These are phyloP conservation scores for Coelastrella sp. DNA, from an alignment of 139 green algal species.

Conservation along the genomic window DNA sequence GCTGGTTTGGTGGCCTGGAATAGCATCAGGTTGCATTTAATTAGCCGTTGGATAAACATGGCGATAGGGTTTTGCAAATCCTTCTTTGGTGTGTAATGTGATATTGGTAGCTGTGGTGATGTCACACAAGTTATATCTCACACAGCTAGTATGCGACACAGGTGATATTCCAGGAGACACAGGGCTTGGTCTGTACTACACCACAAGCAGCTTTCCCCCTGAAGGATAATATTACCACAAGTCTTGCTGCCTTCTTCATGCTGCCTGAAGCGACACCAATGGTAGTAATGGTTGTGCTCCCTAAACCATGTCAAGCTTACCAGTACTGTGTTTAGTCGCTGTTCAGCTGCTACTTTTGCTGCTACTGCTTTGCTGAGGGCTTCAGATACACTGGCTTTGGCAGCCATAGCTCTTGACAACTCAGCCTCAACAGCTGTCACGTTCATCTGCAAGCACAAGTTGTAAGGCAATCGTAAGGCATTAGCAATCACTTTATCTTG, in stretches of 20 bases:
- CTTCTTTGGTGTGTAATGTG: too few species aligned
- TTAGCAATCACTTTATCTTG: too few species aligned
- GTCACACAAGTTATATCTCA: too few species aligned
- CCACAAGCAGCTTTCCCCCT: too few species aligned
- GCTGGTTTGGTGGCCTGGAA: slow-evolving; percentile 32
- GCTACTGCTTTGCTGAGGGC: slow-evolving; percentile 9
- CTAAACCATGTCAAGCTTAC: background rate
- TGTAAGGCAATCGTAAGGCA: too few species aligned
- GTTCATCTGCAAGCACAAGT: slow-evolving; percentile 4
- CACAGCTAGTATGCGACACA: too few species aligned
- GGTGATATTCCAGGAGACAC: too few species aligned
- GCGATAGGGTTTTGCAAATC: too few species aligned
- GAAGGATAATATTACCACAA: too few species aligned
- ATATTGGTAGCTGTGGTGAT: too few species aligned
- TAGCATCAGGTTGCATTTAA: background rate
- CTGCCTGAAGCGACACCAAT: background rate
- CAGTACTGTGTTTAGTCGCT: slow-evolving; percentile 19
- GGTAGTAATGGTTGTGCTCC: background rate
- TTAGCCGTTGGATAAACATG: too few species aligned
- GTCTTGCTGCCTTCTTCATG: background rate
- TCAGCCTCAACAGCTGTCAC: slow-evolving; percentile 14
- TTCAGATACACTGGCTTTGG: background rate
- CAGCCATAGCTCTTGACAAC: background rate
- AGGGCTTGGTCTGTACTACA: too few species aligned
- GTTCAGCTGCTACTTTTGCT: slow-evolving; percentile 10